phyloP scores from a whole-genome alignment of 106 monocot genomes.

The Posidonia australis region DNA sequence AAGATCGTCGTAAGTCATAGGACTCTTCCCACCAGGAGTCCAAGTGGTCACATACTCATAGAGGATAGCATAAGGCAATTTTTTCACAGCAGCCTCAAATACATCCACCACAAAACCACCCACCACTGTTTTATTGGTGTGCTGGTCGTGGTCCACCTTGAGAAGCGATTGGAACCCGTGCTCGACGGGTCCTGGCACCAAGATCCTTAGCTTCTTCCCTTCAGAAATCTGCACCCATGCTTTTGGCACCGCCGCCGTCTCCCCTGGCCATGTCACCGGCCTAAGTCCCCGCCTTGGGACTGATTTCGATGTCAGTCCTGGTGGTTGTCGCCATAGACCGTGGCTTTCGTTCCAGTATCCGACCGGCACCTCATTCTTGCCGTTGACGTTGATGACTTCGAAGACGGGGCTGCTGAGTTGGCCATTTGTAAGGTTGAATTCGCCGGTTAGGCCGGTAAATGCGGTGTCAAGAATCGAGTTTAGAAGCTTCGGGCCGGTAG shows the following conservation, averaged over 20 bases:
- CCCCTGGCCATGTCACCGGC: conserved; percentile 60
- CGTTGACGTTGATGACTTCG: conserved; percentile 49
- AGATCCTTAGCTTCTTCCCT: conserved; percentile 31
- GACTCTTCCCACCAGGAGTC: background rate
- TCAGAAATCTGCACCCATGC: conserved; percentile 33
- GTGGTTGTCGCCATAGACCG: conserved; percentile 25
- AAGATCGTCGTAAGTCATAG: conserved; percentile 28
- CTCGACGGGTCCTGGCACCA: conserved; percentile 32
- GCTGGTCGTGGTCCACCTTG: conserved; percentile 15
- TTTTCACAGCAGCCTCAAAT: conserved; percentile 43
- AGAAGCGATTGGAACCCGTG: conserved; percentile 38
- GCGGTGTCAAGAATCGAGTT: conserved; percentile 1
- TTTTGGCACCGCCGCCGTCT: conserved; percentile 26
- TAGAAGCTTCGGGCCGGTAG: conserved; percentile 27
- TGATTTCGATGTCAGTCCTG: background rate
- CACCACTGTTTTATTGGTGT: conserved; percentile 18
- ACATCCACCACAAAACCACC: conserved; percentile 51
- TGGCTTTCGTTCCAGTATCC: conserved; percentile 38
- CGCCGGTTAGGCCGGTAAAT: conserved; percentile 37
- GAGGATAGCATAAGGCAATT: conserved; percentile 41
- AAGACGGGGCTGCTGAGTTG: conserved; percentile 26
- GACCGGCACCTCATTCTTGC: conserved; percentile 12
- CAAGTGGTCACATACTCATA: conserved; percentile 33
- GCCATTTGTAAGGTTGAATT: conserved; percentile 27
- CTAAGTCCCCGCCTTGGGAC: conserved; percentile 2